Percentiles rank a stretch among this genome's conserved stretches.
These are phyloP conservation scores for Lactarius evosmus DNA, from an alignment of 768 basidiomycete species.

Conservation along the genomic window DNA sequence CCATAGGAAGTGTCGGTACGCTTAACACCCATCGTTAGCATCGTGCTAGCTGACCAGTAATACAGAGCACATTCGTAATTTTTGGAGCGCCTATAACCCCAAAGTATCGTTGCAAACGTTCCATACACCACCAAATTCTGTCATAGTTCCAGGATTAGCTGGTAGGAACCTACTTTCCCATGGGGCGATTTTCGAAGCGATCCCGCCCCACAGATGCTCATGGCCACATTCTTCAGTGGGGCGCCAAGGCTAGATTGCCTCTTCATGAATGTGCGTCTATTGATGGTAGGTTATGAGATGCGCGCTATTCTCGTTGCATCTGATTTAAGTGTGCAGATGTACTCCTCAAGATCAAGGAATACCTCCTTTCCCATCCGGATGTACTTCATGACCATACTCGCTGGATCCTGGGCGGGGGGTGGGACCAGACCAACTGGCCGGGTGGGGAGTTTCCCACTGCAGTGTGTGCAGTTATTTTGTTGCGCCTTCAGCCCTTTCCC, in stretches of 20 bases:
- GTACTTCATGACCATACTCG: slow-evolving; percentile 47
- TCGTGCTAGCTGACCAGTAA: too few species aligned
- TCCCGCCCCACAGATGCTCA: slow-evolving; percentile 59
- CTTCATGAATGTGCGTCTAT: slow-evolving; percentile 57
- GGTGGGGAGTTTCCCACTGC: slow-evolving; percentile 59
- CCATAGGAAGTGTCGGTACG: slow-evolving; percentile 26
- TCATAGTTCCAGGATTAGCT: slow-evolving; percentile 70
- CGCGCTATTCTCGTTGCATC: not conserved
- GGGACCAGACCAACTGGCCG: slow-evolving; percentile 88
- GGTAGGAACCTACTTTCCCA: slow-evolving; percentile 40
- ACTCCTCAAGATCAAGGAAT: slow-evolving; percentile 53
- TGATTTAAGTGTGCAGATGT: slow-evolving; percentile 47
- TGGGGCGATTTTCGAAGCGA: slow-evolving; percentile 4
- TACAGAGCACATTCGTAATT: slow-evolving; percentile 28
- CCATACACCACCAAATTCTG: slow-evolving; percentile 36
- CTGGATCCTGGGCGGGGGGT: slow-evolving; percentile 88
- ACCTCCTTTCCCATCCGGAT: slow-evolving; percentile 57
- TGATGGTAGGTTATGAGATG: slow-evolving; percentile 42
- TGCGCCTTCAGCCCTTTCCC: not conserved
- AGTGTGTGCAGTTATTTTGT: slow-evolving; percentile 39
- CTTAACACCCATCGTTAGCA: not conserved
- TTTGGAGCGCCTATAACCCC: slow-evolving; percentile 33
- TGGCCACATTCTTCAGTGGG: slow-evolving; percentile 74
- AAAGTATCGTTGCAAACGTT: slow-evolving; percentile 31
- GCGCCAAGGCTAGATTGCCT: slow-evolving; percentile 63